A percentile compares a stretch with the other conserved stretches of the same genome.
Evolutionary conservation across 2,329 filamentous ascomycete species (phyloP).

Genomic region (Huntiella decipiens): DNA sequence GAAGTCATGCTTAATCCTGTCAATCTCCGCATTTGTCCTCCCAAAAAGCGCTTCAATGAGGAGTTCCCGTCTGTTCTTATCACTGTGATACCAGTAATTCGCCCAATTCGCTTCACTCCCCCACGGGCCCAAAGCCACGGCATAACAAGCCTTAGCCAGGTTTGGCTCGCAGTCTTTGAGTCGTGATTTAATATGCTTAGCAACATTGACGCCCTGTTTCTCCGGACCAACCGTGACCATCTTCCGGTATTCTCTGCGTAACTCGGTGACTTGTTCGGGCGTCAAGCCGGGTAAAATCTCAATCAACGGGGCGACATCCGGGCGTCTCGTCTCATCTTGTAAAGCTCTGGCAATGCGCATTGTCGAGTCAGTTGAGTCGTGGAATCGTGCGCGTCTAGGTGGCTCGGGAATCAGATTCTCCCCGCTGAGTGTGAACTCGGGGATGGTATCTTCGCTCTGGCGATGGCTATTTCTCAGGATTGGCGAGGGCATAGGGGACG

Average conservation of each 20-base stretch:
- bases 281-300: conserved; percentile 70
- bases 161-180: conserved; percentile 55
- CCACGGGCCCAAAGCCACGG: conserved; percentile 74
- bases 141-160: conserved; percentile 82
- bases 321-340: conserved; percentile 38
- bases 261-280: conserved; percentile 70
- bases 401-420: conserved; percentile 2
- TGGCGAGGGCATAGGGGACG: conserved; percentile 85
- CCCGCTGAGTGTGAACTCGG: conserved; percentile 26
- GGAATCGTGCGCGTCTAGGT: conserved; percentile 50
- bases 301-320: conserved; percentile 53
- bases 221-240: conserved; percentile 60
- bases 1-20: conserved; percentile 71
- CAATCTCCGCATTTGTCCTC: conserved; percentile 69
- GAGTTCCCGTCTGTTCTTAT: conserved; percentile 67
- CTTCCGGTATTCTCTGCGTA: conserved; percentile 79
- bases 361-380: conserved; percentile 67
- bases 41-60: conserved; percentile 90
- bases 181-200: conserved; percentile 62
- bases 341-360: conserved; percentile 58
- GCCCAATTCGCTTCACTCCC: conserved; percentile 95
- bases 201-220: conserved; percentile 63
- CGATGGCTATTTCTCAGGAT: conserved; percentile 23
- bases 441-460: conserved; percentile 9
- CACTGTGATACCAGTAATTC: conserved; percentile 90